Evolutionary conservation across 1,284 basidiomycete species (phyloP).

Genomic region (Ceratobasidium sp.): DNA sequence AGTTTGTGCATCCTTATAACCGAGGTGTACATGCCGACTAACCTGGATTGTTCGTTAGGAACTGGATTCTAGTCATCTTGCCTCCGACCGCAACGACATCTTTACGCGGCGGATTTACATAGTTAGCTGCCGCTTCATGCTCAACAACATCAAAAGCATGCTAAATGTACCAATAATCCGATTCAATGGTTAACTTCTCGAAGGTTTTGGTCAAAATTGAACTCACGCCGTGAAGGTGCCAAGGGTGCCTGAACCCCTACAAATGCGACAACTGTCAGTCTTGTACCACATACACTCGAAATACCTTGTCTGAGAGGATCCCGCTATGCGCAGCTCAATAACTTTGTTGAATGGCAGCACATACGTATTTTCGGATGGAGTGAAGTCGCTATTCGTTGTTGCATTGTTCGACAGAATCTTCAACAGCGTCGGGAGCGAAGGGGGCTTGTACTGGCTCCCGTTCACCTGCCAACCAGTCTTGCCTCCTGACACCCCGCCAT

Average conservation of each 20-base stretch:
- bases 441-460: constrained; percentile 29
- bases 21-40: neutral
- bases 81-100: constrained; percentile 53
- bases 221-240: constrained; percentile 39
- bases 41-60: constrained; percentile 60
- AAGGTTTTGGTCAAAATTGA: neutral
- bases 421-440: constrained; percentile 13
- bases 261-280: neutral
- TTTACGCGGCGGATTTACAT: constrained; percentile 54
- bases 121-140: constrained; percentile 55
- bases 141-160: constrained; percentile 56
- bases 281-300: neutral
- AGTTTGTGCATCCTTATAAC: neutral
- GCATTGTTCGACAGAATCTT: constrained; percentile 40
- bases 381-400: constrained; percentile 20
- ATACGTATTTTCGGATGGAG: constrained; percentile 14
- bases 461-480: constrained; percentile 37
- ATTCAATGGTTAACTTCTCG: neutral
- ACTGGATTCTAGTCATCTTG: constrained; percentile 56
- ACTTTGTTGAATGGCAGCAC: constrained; percentile 32
- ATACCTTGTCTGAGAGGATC: constrained; percentile 4
- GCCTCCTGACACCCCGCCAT: constrained; percentile 17
- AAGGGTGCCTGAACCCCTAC: constrained; percentile 34
- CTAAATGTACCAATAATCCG: constrained; percentile 18
- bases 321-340: constrained; percentile 27